Conservation (phyloP, 1,139 yeast species). For the Debaryomyces psychrophilus region DNA sequence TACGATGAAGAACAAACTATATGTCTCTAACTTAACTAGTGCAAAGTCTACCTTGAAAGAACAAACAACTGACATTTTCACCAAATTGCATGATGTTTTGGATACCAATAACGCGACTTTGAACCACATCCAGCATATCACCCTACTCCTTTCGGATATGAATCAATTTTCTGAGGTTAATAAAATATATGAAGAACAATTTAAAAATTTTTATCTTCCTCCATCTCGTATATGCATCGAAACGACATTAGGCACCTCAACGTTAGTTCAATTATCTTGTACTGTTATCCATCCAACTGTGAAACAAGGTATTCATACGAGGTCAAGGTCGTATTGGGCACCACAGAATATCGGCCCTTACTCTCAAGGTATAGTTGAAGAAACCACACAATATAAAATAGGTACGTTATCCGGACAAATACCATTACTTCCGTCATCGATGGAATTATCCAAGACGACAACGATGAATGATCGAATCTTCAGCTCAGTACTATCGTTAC, state of each 20-base stretch:
- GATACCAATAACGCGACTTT: constrained; percentile 29
- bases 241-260: constrained; percentile 46
- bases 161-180: constrained; percentile 62
- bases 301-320: constrained; percentile 79
- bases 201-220: constrained; percentile 63
- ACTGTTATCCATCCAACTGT: constrained; percentile 37
- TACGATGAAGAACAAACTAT: constrained; percentile 36
- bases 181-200: constrained; percentile 55
- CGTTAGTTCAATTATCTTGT: constrained; percentile 61
- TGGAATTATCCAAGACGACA: constrained; percentile 44
- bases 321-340: constrained; percentile 95
- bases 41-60: constrained; percentile 31
- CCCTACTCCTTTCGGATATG: constrained; percentile 69
- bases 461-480: constrained; percentile 22
- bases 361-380: constrained; percentile 73
- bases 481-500: constrained; percentile 61
- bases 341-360: constrained; percentile 98
- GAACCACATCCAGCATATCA: constrained; percentile 55
- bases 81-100: constrained; percentile 39
- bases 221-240: constrained; percentile 89
- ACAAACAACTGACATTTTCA: constrained; percentile 54
- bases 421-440: constrained; percentile 73
- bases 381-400: constrained; percentile 38
- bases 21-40: constrained; percentile 55
- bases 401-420: constrained; percentile 90